These are phyloP conservation scores for Calonectria henricotiae DNA, from an alignment of 2,329 filamentous ascomycete species.

Conservation along the genomic window DNA sequence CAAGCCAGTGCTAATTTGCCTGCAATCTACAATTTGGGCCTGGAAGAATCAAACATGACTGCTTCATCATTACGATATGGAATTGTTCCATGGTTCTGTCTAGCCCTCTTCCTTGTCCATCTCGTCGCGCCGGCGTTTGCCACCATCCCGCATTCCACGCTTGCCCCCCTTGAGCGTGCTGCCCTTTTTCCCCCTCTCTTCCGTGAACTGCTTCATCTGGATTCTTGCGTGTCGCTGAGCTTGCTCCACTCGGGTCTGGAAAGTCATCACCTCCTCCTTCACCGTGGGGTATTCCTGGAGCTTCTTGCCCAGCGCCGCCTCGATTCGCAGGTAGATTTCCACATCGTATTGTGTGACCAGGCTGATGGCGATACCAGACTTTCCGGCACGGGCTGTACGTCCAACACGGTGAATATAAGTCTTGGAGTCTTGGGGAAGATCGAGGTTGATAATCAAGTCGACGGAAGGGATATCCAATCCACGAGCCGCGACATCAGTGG, in stretches of 20 bases:
- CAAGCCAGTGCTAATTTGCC: neutral
- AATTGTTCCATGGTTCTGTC: constrained; percentile 29
- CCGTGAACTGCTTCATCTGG: constrained; percentile 86
- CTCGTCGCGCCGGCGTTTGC: constrained; percentile 66
- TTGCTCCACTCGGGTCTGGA: constrained; percentile 84
- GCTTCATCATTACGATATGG: constrained; percentile 22
- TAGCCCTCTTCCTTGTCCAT: constrained; percentile 86
- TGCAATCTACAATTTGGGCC: neutral
- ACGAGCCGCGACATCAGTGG: constrained; percentile 93
- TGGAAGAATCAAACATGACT: neutral
- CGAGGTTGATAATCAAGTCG: constrained; percentile 88
- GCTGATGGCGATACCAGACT: constrained; percentile 85
- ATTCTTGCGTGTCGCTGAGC: constrained; percentile 85
- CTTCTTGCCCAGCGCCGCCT: constrained; percentile 85
- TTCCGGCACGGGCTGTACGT: constrained; percentile 89
- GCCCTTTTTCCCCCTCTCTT: constrained; percentile 75
- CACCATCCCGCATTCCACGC: constrained; percentile 64
- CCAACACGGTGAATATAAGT: constrained; percentile 94
- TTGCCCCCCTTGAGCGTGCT: constrained; percentile 59
- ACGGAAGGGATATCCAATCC: constrained; percentile 96
- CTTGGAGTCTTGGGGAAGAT: constrained; percentile 87
- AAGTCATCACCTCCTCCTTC: constrained; percentile 89
- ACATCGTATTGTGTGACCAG: constrained; percentile 92
- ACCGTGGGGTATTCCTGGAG: constrained; percentile 78
- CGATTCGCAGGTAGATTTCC: constrained; percentile 85